These are phyloP conservation scores for Mallotus repandus DNA, from an alignment of 441 rosid genomes.

Conservation along the genomic window DNA sequence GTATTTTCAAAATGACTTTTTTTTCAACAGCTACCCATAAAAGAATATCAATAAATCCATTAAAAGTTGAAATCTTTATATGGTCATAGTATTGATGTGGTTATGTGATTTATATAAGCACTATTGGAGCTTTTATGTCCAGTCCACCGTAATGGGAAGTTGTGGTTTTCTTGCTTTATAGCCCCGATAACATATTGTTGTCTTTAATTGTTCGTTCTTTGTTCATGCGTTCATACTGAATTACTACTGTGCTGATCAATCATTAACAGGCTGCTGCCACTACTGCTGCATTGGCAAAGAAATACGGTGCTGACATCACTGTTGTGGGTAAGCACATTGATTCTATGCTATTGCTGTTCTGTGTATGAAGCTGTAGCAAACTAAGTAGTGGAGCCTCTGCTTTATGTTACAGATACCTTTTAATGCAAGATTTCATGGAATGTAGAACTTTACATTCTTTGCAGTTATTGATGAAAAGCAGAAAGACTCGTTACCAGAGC, in stretches of 20 bases:
- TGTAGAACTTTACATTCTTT: slow-evolving; percentile 29
- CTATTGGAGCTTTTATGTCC: background rate
- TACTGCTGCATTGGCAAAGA: slow-evolving; percentile 77
- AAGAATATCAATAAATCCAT: no score
- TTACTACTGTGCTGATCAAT: background rate
- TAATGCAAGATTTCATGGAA: slow-evolving; percentile 29
- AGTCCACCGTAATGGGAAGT: background rate
- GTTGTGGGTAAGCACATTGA: slow-evolving; percentile 59
- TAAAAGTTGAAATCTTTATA: background rate
- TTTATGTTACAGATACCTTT: slow-evolving; percentile 11
- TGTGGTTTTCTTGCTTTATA: background rate
- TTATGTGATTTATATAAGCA: background rate
- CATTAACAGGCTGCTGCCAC: slow-evolving; percentile 75
- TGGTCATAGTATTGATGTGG: background rate
- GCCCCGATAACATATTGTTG: background rate
- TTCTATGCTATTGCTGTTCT: background rate
- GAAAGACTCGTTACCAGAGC: slow-evolving; percentile 73
- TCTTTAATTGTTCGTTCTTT: background rate
- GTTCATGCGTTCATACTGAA: background rate
- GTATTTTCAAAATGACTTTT: no score
- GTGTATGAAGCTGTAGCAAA: slow-evolving; percentile 2
- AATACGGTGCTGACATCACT: slow-evolving; percentile 91
- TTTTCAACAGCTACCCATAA: no score
- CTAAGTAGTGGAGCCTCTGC: slow-evolving; percentile 8
- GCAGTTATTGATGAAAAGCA: slow-evolving; percentile 78